Evolutionary conservation across 371 early-diverging fungal genomes (phyloP).

Genomic region (Batkoa obscura): DNA sequence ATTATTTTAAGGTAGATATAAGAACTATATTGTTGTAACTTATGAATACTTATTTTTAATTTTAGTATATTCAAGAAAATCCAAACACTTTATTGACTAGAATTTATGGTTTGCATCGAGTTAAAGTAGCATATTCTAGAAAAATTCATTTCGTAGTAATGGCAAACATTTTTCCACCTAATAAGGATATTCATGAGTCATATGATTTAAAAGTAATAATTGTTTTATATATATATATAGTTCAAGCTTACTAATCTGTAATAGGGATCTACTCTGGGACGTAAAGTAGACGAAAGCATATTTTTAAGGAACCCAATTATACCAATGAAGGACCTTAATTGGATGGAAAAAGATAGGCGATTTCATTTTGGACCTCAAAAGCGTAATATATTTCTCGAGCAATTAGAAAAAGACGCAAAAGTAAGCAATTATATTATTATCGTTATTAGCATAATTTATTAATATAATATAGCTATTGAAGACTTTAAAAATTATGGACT

Average conservation of each 20-base stretch:
- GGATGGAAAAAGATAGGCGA: constrained; percentile 47
- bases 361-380: constrained; percentile 74
- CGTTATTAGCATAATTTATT: neutral
- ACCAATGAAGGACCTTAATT: constrained; percentile 89
- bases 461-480: constrained; percentile 31
- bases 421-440: constrained; percentile 10
- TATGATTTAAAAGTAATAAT: constrained; percentile 70
- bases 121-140: constrained; percentile 73
- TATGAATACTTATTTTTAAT: neutral
- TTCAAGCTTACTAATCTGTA: too few relatives aligned
- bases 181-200: constrained; percentile 86
- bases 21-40: too few relatives aligned
- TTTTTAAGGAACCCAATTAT: constrained; percentile 51
- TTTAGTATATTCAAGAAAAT: constrained; percentile 63
- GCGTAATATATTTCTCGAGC: constrained; percentile 46
- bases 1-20: constrained; percentile 57
- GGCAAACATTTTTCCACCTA: constrained; percentile 92
- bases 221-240: neutral
- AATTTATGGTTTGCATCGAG: constrained; percentile 87
- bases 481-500: constrained; percentile 87
- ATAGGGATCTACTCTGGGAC: constrained; percentile 70
- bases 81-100: constrained; percentile 88
- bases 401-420: constrained; percentile 64
- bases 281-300: constrained; percentile 55
- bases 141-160: constrained; percentile 97